Percentiles rank a stretch among this genome's conserved stretches.
phyloP scores from a whole-genome alignment of 306 rosid genomes.

The Datisca glomerata region DNA sequence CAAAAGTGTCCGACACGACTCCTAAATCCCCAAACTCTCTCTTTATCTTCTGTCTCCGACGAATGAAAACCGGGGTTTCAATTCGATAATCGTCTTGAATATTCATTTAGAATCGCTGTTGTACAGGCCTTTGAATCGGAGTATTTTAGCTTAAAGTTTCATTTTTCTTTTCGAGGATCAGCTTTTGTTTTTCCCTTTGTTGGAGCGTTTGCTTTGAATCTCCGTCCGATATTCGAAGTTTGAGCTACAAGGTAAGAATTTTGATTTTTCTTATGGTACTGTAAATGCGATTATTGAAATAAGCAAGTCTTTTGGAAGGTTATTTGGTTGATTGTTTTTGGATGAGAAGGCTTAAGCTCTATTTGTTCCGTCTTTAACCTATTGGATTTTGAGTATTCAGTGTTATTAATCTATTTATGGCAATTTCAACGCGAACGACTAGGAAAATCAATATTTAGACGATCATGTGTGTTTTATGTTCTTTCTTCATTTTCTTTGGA shows the following conservation, averaged over 20 bases:
- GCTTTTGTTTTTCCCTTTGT: not conserved
- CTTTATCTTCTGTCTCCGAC: constrained; percentile 1
- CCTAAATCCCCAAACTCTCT: constrained; percentile 4
- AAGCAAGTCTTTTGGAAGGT: constrained; percentile 8
- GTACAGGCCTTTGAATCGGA: not conserved
- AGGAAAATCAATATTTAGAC: not conserved
- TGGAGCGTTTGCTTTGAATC: not conserved
- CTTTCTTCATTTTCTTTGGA: not conserved
- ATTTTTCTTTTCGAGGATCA: too few species aligned
- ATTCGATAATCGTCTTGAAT: too few species aligned
- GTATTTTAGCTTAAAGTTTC: too few species aligned
- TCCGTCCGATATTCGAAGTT: too few species aligned
- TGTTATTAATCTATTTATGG: constrained; percentile 1
- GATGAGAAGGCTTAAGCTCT: constrained; percentile 4
- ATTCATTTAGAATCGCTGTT: too few species aligned
- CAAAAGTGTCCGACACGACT: constrained; percentile 4
- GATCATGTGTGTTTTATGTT: not conserved
- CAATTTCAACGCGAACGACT: constrained; percentile 2
- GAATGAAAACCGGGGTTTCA: constrained; percentile 13
- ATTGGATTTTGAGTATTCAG: not conserved
- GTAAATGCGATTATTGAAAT: constrained; percentile 9
- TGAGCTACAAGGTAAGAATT: constrained; percentile 2
- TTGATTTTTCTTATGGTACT: not conserved
- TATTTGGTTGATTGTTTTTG: constrained; percentile 6
- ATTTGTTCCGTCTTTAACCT: not conserved